Base-by-base conservation (phyloP, 208 protist genomes). In the Leishmania tarentolae region DNA sequence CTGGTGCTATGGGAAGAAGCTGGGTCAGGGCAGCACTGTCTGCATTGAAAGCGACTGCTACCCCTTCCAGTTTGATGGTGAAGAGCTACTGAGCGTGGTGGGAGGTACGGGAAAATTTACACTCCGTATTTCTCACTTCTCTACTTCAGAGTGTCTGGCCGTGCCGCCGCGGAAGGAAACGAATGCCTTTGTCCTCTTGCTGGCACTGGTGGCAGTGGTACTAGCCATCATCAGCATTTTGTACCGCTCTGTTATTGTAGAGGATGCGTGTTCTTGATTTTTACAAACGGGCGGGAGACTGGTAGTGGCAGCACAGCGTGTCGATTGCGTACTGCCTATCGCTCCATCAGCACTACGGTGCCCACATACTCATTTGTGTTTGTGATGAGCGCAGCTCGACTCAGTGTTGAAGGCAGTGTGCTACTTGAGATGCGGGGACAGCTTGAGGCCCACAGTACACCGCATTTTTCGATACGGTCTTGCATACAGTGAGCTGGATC, bases 51-150 rank as follows among this genome's bases (percentile, higher is more conserved):
- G 83, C 21, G 75, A 80, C 4, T 74, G 69, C 42, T 53, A 83
- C 70, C 68, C 79, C 66, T 85, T 82, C 78, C 87, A 94, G 79
- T 92, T 88, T 47, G 91, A 94, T 57, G 91, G 91, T 37, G 89
- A 94, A 69, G 81, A 85, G 53, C 63, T 85, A 5, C 75, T 59
- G 0, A 35, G 78, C 56, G 59, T 78, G n/a, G 52, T 31, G 9
- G 76, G 56, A 2, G 57, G 61, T 0, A 40, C 9, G 8, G 81
- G 81, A 0, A 61, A 42, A 53, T 52, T 37, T 3, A 78, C 35
- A 15, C 47, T 85, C 37, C 50, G 50, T 31, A 78, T 85, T 13
- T 59, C 31, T 21, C 71, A 68, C 81, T 85, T 66, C 24, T 40
- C 76, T 7, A 24, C 40, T 31, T 77, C 76, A 42, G 69, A 85